Base-by-base conservation (phyloP, 305 asterid genomes). In the Lippia alba region DNA sequence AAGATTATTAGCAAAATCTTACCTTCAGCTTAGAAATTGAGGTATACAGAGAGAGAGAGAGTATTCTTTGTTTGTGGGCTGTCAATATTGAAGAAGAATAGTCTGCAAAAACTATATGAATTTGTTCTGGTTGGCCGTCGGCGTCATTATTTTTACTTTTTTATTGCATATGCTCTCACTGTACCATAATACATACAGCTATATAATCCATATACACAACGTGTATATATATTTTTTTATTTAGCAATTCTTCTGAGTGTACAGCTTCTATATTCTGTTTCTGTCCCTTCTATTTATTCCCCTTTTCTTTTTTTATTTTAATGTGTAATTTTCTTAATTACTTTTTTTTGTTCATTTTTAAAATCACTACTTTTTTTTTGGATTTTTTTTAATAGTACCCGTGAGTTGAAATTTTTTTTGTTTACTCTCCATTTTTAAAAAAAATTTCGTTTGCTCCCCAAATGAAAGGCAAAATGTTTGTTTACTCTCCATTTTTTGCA, bases 51-150 rank as follows among this genome's bases (percentile, higher is more conserved):
- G 67, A 78, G 66, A 45, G 79, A 15, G 71, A 40, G 59, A 63
- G 75, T 66, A 67, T 67, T 69, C 3, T 70, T 77, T 71, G 55
- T 67, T 48, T 24, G 74, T 73, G 75, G 70, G 73, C 57, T 71
- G 77, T 54, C 76, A 56, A 15, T 67, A 56, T 73, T 64, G 66
- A 73, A 44, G 57, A 41, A 63, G 76, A 76, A 73, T 45, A 82
- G 69, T 76, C 66, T 73, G 62, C 75, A 74, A 74, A 55, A 65
- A 67, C 50, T 12, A 56, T 12, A 36, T 55, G 81, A 82, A 74
- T 70, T 72, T 68, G 76, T 82, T 78, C 78, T 74, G 84, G 82
- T 77, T 82, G 80, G 81, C 79, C 76, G 82, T 82, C 83, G 82
- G 82, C 76, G 77, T 82, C 88, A 76, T 59, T 80, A 74, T 72